Conservation (phyloP, 2,329 filamentous ascomycete species). For the Penicillium olsonii region DNA sequence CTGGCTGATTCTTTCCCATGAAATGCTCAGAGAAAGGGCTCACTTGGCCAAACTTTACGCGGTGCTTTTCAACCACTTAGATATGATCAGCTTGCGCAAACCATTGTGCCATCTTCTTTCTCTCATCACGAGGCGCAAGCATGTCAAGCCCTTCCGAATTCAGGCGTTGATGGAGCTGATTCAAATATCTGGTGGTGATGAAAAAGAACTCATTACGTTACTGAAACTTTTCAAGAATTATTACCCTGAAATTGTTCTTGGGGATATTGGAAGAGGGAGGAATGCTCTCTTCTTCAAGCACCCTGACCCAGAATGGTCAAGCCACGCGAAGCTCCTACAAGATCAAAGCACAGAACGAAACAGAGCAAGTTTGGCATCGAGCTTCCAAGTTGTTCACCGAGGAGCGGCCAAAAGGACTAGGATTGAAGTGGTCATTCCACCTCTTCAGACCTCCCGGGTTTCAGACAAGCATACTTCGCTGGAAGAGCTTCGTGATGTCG, state of each 20-base stretch:
- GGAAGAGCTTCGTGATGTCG: constrained; percentile 74
- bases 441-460: constrained; percentile 72
- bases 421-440: constrained; percentile 59
- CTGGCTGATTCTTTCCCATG: constrained; percentile 78
- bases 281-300: constrained; percentile 54
- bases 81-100: constrained; percentile 74
- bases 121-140: constrained; percentile 74
- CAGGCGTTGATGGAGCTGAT: constrained; percentile 64
- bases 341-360: constrained; percentile 51
- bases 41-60: constrained; percentile 70
- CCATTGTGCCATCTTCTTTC: constrained; percentile 75
- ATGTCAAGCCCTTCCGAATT: constrained; percentile 82
- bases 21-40: constrained; percentile 64
- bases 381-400: constrained; percentile 66
- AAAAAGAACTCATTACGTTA: constrained; percentile 72
- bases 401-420: constrained; percentile 53
- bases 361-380: constrained; percentile 47
- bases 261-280: constrained; percentile 57
- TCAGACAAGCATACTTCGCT: constrained; percentile 61
- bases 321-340: constrained; percentile 68
- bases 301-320: constrained; percentile 74
- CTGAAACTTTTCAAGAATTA: constrained; percentile 86
- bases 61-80: constrained; percentile 77
- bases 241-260: constrained; percentile 84
- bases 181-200: constrained; percentile 60